These are phyloP conservation scores for Basidiobolus meristosporus DNA, from an alignment of 371 early-diverging fungal genomes.

Conservation along the genomic window DNA sequence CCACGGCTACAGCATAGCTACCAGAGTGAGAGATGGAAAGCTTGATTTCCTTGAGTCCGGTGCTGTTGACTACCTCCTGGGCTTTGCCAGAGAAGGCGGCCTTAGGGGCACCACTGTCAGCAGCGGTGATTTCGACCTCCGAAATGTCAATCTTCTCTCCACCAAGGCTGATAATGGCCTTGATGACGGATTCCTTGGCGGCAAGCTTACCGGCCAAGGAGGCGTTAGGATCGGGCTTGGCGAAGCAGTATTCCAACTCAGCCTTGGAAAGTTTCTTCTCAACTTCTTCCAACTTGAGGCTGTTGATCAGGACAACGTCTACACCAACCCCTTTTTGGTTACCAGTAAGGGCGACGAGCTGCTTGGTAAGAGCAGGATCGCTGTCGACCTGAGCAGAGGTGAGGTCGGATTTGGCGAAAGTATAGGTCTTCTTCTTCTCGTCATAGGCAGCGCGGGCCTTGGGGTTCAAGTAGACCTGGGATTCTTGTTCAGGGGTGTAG, in stretches of 20 bases:
- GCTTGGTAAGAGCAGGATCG: slow-evolving; percentile 33
- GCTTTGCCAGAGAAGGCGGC: slow-evolving; percentile 81
- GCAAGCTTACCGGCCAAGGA: slow-evolving; percentile 92
- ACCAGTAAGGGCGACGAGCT: slow-evolving; percentile 28
- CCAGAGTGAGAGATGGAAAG: slow-evolving; percentile 90
- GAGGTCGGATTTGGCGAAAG: slow-evolving; percentile 31
- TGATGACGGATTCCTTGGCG: slow-evolving; percentile 92
- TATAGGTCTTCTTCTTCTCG: slow-evolving; percentile 48
- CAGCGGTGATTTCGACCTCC: slow-evolving; percentile 72
- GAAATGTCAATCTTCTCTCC: slow-evolving; percentile 50
- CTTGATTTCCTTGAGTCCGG: slow-evolving; percentile 57
- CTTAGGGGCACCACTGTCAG: slow-evolving; percentile 65
- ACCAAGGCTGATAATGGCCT: slow-evolving; percentile 52
- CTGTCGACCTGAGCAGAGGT: slow-evolving; percentile 12
- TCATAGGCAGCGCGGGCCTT: slow-evolving; percentile 71
- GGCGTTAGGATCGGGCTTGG: slow-evolving; percentile 55
- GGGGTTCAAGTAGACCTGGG: slow-evolving; percentile 80
- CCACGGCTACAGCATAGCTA: slow-evolving; percentile 79
- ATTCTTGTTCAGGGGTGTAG: slow-evolving; percentile 73
- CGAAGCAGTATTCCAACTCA: slow-evolving; percentile 66
- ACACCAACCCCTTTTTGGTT: slow-evolving; percentile 63
- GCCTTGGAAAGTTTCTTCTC: slow-evolving; percentile 76
- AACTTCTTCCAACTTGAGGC: slow-evolving; percentile 66
- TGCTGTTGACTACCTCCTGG: slow-evolving; percentile 36
- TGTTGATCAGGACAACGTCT: slow-evolving; percentile 75